These are phyloP conservation scores for Corynascus novoguineensis DNA, from an alignment of 495 filamentous ascomycete species.

Conservation along the genomic window DNA sequence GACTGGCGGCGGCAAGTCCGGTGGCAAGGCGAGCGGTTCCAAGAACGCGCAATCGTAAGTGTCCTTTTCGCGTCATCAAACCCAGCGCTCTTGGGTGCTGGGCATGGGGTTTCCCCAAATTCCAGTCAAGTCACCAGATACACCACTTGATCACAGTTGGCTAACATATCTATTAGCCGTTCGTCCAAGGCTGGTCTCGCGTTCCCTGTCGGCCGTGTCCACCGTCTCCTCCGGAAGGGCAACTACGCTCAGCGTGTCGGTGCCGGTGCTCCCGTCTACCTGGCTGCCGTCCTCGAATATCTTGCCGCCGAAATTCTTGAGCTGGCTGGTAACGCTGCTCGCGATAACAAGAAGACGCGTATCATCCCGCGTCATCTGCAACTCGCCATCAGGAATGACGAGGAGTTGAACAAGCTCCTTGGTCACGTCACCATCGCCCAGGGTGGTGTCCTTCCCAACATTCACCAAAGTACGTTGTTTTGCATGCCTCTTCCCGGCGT, in stretches of 20 bases:
- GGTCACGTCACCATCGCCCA: constrained; percentile 99
- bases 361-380: constrained; percentile 99
- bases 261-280: constrained; percentile 97
- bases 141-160: constrained; percentile 22
- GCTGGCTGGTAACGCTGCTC: constrained; percentile 95
- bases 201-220: constrained; percentile 99
- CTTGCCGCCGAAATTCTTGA: constrained; percentile 98
- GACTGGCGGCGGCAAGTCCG: constrained; percentile 97
- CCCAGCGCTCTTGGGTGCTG: constrained; percentile 8
- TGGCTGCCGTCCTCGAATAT: constrained; percentile 97
- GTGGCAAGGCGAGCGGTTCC: constrained; percentile 94
- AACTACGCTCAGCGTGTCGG: constrained; percentile 99
- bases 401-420: constrained; percentile 99
- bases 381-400: constrained; percentile 98
- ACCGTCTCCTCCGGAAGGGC: constrained; percentile 98
- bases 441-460: constrained; percentile 98
- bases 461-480: constrained; percentile 80
- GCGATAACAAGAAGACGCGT: constrained; percentile 99
- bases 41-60: constrained; percentile 97
- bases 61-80: constrained; percentile 13
- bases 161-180: constrained; percentile 58
- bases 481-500: neutral
- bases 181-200: constrained; percentile 99
- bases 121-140: constrained; percentile 13
- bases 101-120: neutral